These are phyloP conservation scores for Teratosphaeria destructans DNA, from an alignment of 2,329 filamentous ascomycete genomes.

Conservation along the genomic window DNA sequence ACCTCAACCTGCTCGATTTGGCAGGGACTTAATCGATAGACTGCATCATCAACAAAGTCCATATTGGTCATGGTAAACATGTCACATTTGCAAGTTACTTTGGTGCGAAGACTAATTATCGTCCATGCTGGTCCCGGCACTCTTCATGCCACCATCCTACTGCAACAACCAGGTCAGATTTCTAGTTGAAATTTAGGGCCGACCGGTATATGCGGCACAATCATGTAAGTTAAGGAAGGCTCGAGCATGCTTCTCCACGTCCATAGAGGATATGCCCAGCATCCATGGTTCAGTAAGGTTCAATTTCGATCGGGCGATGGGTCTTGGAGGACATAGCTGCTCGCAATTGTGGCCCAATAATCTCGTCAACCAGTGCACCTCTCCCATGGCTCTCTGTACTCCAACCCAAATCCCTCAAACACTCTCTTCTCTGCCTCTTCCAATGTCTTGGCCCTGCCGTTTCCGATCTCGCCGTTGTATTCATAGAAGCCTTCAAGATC, in stretches of 20 bases:
- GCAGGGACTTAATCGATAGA: neutral
- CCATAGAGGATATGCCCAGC: neutral
- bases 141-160: neutral
- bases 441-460: constrained; percentile 42
- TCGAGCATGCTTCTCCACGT: neutral
- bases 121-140: neutral
- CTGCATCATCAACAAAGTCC: neutral
- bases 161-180: neutral
- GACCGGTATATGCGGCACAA: neutral
- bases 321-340: neutral
- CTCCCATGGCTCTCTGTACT: constrained; percentile 32
- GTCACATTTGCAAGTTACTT: neutral
- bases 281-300: neutral
- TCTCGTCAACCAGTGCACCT: constrained; percentile 34
- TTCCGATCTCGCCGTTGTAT: constrained; percentile 44
- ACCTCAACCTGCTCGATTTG: neutral
- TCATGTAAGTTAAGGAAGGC: neutral
- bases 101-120: neutral
- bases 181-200: neutral
- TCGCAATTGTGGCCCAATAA: neutral
- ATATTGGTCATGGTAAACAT: neutral
- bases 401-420: constrained; percentile 63
- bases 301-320: neutral
- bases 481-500: constrained; percentile 71
- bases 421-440: constrained; percentile 68